These are phyloP conservation scores for Pestalotiopsis sp. DNA, from an alignment of 2,329 filamentous ascomycete genomes.

Conservation along the genomic window DNA sequence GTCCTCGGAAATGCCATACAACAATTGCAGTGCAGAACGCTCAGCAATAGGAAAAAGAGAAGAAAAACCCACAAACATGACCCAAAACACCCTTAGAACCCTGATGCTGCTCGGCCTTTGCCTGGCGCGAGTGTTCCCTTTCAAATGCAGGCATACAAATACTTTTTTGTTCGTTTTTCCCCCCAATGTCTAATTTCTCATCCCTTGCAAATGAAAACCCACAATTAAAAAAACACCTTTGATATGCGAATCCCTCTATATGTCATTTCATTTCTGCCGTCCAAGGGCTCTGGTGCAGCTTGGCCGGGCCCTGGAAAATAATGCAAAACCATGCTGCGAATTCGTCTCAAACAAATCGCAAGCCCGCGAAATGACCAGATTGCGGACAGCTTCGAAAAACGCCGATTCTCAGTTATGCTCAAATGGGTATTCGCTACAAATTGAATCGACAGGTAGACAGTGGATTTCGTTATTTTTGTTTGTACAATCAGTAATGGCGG, in stretches of 20 bases:
- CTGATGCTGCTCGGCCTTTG: slow-evolving; percentile 11
- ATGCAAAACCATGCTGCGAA: slow-evolving; percentile 3
- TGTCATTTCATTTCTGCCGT: neutral
- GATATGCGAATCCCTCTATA: slow-evolving; percentile 25
- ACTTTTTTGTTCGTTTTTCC: slow-evolving; percentile 30
- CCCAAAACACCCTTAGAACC: slow-evolving; percentile 20
- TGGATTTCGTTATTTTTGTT: slow-evolving; percentile 16
- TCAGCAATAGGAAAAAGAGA: slow-evolving; percentile 19
- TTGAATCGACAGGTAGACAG: slow-evolving; percentile 24
- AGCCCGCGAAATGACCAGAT: slow-evolving; percentile 5
- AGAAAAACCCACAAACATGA: slow-evolving; percentile 23
- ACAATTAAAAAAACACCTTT: slow-evolving; percentile 29
- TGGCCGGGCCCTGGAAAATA: slow-evolving; percentile 14
- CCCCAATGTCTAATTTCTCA: slow-evolving; percentile 26
- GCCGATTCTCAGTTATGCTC: slow-evolving; percentile 26
- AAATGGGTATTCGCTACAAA: slow-evolving; percentile 30
- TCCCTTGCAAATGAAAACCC: slow-evolving; percentile 13
- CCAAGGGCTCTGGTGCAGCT: neutral
- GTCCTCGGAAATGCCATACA: slow-evolving; percentile 19
- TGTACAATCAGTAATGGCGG: slow-evolving; percentile 18
- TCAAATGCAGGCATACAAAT: slow-evolving; percentile 18
- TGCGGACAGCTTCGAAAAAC: slow-evolving; percentile 22
- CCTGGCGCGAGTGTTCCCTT: slow-evolving; percentile 4
- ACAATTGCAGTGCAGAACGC: slow-evolving; percentile 18
- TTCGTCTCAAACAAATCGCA: neutral